A percentile compares a stretch with the other conserved stretches of the same genome.
These are phyloP conservation scores for Plasmopara muralis DNA, from an alignment of 352 stramenopile species.

Conservation along the genomic window DNA sequence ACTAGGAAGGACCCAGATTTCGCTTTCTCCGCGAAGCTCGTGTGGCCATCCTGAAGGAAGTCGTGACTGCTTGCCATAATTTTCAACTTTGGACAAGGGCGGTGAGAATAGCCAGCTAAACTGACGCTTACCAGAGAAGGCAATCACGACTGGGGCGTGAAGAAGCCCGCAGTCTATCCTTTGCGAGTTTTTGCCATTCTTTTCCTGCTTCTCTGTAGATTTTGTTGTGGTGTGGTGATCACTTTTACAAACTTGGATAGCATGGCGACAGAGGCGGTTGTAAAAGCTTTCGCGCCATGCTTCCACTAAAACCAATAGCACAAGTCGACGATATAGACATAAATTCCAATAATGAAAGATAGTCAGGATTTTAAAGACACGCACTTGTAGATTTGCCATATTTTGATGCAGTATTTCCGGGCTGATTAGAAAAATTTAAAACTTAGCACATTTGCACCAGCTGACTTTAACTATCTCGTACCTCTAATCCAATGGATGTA, in stretches of 20 bases:
- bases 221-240: slow-evolving; percentile 22
- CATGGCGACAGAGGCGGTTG: slow-evolving; percentile 45
- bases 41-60: slow-evolving; percentile 66
- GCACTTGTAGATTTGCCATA: slow-evolving; percentile 69
- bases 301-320: slow-evolving; percentile 31
- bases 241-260: slow-evolving; percentile 39
- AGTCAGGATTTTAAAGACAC: background rate
- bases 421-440: slow-evolving; percentile 23
- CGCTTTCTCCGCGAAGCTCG: slow-evolving; percentile 44
- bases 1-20: slow-evolving; percentile 81
- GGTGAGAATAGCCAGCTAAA: slow-evolving; percentile 80
- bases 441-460: background rate
- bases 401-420: slow-evolving; percentile 77
- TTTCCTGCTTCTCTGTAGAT: slow-evolving; percentile 5
- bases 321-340: background rate
- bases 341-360: background rate
- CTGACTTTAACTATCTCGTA: slow-evolving; percentile 9
- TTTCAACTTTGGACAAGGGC: slow-evolving; percentile 57
- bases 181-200: too few relatives aligned
- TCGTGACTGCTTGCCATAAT: slow-evolving; percentile 44
- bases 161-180: slow-evolving; percentile 25
- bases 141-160: slow-evolving; percentile 67
- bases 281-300: slow-evolving; percentile 61
- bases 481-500: slow-evolving; percentile 79
- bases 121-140: slow-evolving; percentile 83